Percentiles rank a stretch among this genome's conserved stretches.
phyloP scores from a whole-genome alignment of 768 basidiomycete genomes.

The Lentinula lateritia region DNA sequence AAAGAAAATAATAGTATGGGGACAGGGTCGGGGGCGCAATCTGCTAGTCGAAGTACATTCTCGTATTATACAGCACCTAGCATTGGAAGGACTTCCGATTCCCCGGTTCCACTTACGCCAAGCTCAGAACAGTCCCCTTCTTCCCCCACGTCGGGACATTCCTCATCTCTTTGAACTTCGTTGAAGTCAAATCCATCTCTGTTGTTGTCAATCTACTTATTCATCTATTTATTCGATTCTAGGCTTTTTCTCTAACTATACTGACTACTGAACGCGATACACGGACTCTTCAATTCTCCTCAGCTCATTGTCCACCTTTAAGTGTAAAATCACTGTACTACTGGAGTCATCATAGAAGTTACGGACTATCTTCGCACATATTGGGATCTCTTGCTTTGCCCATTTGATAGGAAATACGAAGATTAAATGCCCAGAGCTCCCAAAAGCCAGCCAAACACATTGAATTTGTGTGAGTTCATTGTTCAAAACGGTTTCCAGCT shows the following conservation, averaged over 20 bases:
- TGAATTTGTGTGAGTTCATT: too few species aligned
- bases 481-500: too few species aligned
- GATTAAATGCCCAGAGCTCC: too few species aligned
- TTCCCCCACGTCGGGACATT: not conserved
- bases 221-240: too few species aligned
- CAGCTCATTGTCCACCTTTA: not conserved
- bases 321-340: not conserved
- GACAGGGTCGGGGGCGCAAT: not conserved
- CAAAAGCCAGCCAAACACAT: too few species aligned
- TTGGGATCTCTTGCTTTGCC: too few species aligned
- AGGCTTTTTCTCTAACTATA: too few species aligned
- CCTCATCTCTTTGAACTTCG: not conserved
- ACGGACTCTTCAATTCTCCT: not conserved
- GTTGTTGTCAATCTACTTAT: not conserved
- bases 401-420: too few species aligned
- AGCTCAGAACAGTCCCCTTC: not conserved
- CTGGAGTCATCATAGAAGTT: not conserved
- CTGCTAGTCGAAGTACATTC: not conserved
- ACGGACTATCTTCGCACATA: too few species aligned
- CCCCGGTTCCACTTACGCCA: not conserved
- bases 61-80: not conserved
- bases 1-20: slow-evolving; percentile 3
- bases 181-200: not conserved
- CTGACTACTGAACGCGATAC: not conserved
- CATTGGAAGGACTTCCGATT: not conserved